Evolutionary conservation across 2,329 filamentous ascomycete genomes (phyloP).

Genomic region (Camillea tinctor): DNA sequence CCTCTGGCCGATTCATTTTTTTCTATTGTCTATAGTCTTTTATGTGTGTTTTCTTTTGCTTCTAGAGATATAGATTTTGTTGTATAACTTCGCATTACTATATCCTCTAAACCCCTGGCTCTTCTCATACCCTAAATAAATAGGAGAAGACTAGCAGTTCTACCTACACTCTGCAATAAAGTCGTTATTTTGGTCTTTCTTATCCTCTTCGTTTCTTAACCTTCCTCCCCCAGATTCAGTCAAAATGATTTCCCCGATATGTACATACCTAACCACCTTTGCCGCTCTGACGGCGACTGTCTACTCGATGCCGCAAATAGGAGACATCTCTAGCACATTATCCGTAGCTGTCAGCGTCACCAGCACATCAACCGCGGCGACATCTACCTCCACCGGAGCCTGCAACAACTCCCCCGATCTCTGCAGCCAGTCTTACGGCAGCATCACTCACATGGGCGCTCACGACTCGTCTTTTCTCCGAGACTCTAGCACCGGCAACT

Average conservation of each 20-base stretch:
- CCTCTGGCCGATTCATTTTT: not conserved
- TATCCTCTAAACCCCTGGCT: too few relatives aligned
- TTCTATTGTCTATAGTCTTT: not conserved
- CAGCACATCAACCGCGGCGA: constrained; percentile 14
- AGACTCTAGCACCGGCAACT: constrained; percentile 59
- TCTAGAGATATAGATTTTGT: not conserved
- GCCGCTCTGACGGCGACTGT: constrained; percentile 25
- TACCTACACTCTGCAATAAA: constrained; percentile 5
- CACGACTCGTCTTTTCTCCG: constrained; percentile 73
- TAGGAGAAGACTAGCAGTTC: not conserved
- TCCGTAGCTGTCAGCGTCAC: constrained; percentile 20
- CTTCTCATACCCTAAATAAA: not conserved
- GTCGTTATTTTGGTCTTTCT: constrained; percentile 3
- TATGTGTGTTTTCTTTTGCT: not conserved
- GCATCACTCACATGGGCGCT: constrained; percentile 75
- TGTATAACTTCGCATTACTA: not conserved
- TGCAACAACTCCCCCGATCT: constrained; percentile 82
- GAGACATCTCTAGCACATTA: constrained; percentile 8
- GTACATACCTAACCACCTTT: constrained; percentile 23
- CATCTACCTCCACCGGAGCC: constrained; percentile 41
- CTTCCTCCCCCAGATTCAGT: not conserved
- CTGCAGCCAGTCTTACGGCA: constrained; percentile 69
- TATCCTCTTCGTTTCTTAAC: not conserved
- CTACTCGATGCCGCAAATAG: constrained; percentile 18
- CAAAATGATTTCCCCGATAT: constrained; percentile 30